Evolutionary conservation across 2,329 filamentous ascomycete genomes (phyloP).

Genomic region (Claviceps africana): DNA sequence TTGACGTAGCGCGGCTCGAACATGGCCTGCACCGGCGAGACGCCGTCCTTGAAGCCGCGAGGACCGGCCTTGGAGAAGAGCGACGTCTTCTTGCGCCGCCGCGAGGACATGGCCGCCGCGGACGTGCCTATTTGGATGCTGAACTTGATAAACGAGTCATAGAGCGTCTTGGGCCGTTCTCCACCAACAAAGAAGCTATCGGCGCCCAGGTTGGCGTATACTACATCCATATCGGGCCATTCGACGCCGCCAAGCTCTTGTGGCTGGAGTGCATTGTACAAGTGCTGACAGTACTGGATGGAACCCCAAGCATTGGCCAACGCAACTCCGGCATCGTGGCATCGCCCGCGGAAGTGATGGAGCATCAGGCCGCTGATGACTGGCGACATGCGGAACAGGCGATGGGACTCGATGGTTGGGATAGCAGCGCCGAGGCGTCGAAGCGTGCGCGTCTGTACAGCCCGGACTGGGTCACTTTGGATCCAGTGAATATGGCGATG

Average conservation of each 20-base stretch:
- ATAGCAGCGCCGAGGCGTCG: neutral
- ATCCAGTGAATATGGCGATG: constrained; percentile 5
- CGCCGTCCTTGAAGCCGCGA: constrained; percentile 16
- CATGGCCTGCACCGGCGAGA: constrained; percentile 18
- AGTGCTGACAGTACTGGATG: constrained; percentile 21
- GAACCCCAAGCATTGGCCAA: constrained; percentile 26
- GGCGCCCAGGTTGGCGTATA: constrained; percentile 14
- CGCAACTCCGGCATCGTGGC: constrained; percentile 18
- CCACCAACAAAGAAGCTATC: constrained; percentile 23
- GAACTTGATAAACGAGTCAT: constrained; percentile 24
- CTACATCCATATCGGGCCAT: constrained; percentile 29
- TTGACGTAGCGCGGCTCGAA: constrained; percentile 13
- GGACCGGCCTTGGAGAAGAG: constrained; percentile 6
- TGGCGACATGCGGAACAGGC: constrained; percentile 21
- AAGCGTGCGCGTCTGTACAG: neutral
- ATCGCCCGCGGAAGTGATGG: constrained; percentile 19
- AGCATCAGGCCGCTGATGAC: constrained; percentile 25
- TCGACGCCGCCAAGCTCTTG: too few species aligned
- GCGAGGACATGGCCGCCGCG: constrained; percentile 6
- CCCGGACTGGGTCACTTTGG: neutral
- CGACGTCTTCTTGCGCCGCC: constrained; percentile 9
- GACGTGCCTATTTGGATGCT: constrained; percentile 24
- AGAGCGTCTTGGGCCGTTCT: constrained; percentile 15
- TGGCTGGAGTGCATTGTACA: constrained; percentile 24
- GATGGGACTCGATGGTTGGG: constrained; percentile 8